Evolutionary conservation across 75 land plant genomes (phyloP).

Genomic region (Cunninghamia lanceolata): DNA sequence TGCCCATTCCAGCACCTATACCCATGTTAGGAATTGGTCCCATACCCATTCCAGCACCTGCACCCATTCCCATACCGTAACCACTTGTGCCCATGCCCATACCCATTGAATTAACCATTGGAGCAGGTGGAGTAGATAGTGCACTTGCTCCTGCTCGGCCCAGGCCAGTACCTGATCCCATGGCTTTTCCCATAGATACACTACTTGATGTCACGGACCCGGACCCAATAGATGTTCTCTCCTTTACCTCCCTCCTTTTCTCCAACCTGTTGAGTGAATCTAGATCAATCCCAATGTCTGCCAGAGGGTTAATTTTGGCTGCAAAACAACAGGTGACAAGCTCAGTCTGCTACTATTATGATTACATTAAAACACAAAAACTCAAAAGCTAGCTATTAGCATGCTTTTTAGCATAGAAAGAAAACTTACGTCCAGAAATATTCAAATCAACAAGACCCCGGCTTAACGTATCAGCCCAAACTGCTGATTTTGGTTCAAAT

Average conservation of each 20-base stretch:
- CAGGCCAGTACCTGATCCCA: slow-evolving; percentile 97
- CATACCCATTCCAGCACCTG: slow-evolving; percentile 26
- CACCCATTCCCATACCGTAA: slow-evolving; percentile 29
- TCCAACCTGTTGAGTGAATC: slow-evolving; percentile 71
- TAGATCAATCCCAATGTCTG: slow-evolving; percentile 91
- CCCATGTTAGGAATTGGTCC: slow-evolving; percentile 23
- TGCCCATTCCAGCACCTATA: slow-evolving; percentile 20
- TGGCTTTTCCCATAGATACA: slow-evolving; percentile 83
- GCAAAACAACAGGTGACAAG: slow-evolving; percentile 23
- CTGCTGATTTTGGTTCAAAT: slow-evolving; percentile 72
- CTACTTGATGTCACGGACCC: slow-evolving; percentile 32
- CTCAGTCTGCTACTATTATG: background rate
- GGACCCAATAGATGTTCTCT: slow-evolving; percentile 22
- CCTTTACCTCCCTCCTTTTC: slow-evolving; percentile 55
- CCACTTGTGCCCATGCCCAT: slow-evolving; percentile 41
- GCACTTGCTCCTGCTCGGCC: slow-evolving; percentile 81
- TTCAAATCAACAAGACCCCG: slow-evolving; percentile 80
- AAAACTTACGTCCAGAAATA: slow-evolving; percentile 75
- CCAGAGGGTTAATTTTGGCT: slow-evolving; percentile 83
- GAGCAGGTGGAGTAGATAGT: slow-evolving; percentile 58
- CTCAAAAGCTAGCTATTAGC: background rate
- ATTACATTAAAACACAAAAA: background rate
- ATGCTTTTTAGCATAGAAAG: background rate
- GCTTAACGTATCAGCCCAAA: slow-evolving; percentile 88
- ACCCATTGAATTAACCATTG: slow-evolving; percentile 29